phyloP scores from a whole-genome alignment of 768 basidiomycete genomes.

The Kondoa subrosea region DNA sequence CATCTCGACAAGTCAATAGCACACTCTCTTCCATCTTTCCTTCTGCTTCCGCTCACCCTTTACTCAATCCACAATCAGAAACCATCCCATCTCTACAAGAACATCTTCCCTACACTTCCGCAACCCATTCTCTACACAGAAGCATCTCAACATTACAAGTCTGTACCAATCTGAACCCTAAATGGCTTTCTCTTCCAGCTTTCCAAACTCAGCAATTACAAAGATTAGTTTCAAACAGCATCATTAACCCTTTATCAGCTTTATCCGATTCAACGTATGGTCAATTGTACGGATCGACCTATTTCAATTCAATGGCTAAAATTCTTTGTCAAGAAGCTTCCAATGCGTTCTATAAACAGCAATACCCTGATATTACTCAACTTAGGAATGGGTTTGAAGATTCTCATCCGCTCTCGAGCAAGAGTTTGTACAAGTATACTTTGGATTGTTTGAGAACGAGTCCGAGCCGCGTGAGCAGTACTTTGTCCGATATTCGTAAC shows the following conservation, averaged over 20 bases:
- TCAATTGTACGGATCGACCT: conserved; percentile 41
- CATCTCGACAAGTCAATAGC: conserved; percentile 41
- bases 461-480: neutral
- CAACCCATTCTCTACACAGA: conserved; percentile 40
- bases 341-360: conserved; percentile 39
- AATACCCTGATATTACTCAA: conserved; percentile 24
- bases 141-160: conserved; percentile 51
- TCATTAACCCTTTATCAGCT: conserved; percentile 73
- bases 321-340: conserved; percentile 58
- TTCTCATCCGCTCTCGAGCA: neutral
- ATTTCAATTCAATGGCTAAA: conserved; percentile 38
- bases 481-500: neutral
- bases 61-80: conserved; percentile 23
- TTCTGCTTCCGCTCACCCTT: conserved; percentile 20
- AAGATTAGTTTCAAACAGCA: conserved; percentile 63
- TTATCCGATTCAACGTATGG: conserved; percentile 66
- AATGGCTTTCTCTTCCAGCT: conserved; percentile 50
- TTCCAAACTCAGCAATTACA: conserved; percentile 55
- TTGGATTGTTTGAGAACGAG: neutral
- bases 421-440: neutral
- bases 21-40: conserved; percentile 5
- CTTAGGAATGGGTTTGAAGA: conserved; percentile 10
- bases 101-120: conserved; percentile 19
- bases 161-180: conserved; percentile 41
- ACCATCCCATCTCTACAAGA: conserved; percentile 15